These are phyloP conservation scores for Chernovozyma sophiae-reginae DNA, from an alignment of 1,139 yeast species.

Conservation along the genomic window DNA sequence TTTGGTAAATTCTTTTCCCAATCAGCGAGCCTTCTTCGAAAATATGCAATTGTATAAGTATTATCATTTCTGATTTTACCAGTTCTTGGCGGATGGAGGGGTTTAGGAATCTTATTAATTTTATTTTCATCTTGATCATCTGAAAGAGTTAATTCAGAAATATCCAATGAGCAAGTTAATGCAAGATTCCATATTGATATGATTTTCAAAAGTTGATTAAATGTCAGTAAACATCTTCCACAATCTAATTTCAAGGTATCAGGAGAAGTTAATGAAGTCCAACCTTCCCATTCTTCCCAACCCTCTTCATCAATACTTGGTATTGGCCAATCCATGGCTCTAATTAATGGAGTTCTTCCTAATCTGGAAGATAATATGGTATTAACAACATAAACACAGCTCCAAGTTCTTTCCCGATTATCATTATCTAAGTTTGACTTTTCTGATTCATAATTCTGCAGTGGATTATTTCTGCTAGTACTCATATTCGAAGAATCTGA, in stretches of 20 bases:
- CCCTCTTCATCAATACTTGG: constrained; percentile 18
- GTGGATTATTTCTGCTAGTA: neutral
- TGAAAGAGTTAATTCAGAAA: constrained; percentile 8
- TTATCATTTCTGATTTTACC: constrained; percentile 3
- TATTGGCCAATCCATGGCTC: constrained; percentile 23
- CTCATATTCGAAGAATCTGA: constrained; percentile 4
- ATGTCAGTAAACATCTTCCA: constrained; percentile 18
- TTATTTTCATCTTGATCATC: constrained; percentile 8
- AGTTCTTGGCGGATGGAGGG: neutral
- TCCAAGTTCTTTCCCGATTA: constrained; percentile 23
- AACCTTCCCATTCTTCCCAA: constrained; percentile 25
- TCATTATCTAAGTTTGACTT: constrained; percentile 14
- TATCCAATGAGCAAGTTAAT: constrained; percentile 18
- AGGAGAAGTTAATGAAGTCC: constrained; percentile 15
- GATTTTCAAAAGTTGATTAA: constrained; percentile 16
- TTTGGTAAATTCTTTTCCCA: constrained; percentile 15
- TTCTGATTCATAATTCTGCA: constrained; percentile 3
- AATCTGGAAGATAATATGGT: constrained; percentile 20
- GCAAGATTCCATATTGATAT: constrained; percentile 18
- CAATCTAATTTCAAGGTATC: constrained; percentile 14
- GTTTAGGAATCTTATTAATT: constrained; percentile 3
- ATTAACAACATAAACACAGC: constrained; percentile 18
- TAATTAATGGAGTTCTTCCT: constrained; percentile 21
- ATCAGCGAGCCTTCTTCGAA: constrained; percentile 12
- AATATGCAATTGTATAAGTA: constrained; percentile 13